Evolutionary conservation across 176 grass and related monocot genomes (phyloP), one percentile per base, ranked within the genome.

Genomic region (Bromus sterilis): DNA sequence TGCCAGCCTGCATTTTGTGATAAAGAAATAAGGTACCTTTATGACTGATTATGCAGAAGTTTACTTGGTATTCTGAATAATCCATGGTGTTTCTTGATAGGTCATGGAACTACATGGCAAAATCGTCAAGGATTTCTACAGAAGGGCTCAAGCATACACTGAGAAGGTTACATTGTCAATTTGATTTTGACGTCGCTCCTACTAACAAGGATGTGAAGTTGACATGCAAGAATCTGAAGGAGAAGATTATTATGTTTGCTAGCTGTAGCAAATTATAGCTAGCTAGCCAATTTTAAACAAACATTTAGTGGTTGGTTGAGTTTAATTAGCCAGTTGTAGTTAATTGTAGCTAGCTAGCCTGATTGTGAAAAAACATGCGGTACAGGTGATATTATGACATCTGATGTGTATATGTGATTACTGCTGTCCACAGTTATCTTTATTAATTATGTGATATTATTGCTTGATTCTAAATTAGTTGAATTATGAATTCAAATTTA

Each of bases 1-100:
- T n/a, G n/a, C n/a, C n/a, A n/a, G n/a, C 94, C 5, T 94, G 94
- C 90, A 94, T 94, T 58, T 83, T 97, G 63, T 94, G 94, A 74
- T 84, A 94, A 44, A 94, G 90, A 82, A 92, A 94, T 24, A 92
- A 97, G 92, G 94, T 97, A 89, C 6, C 2, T 33, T 12, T 10
- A 40, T 26, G 32, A 26, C 12, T 42, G 21, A 40, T 33, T 9
- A 29, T 43, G 15, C 13, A 51, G 26, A 5, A 4, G 14, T 21
- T 24, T 4, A 0, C 46, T 20, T 7, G 26, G 1, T 56, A 62
- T 60, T n/a, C 6, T 4, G 11, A 34, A 14, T 43, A 26, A 60
- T 71, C 53, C 24, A 77, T 9, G 40, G 28, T 83, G 9, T 83
- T 71, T 63, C 8, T 83, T 86, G 32, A 5, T 25, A 94, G 91